phyloP scores from a whole-genome alignment of 108 stramenopile species.

The Craspedostauros australis region DNA sequence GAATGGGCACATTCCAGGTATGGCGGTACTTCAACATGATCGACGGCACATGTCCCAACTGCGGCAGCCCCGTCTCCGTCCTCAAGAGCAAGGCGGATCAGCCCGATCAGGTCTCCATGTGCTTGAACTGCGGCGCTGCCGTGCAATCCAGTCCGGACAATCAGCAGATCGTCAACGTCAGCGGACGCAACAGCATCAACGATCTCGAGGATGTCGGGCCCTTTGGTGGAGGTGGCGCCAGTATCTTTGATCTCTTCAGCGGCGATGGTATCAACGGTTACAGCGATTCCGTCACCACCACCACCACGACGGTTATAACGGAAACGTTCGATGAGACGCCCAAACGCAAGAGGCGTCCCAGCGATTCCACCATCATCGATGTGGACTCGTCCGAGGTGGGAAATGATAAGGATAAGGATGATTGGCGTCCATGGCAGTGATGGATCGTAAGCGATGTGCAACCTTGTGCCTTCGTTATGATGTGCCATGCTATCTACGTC shows the following conservation, averaged over 20 bases:
- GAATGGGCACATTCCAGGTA: slow-evolving; percentile 43
- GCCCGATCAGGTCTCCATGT: slow-evolving; percentile 28
- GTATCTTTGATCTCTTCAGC: slow-evolving; percentile 40
- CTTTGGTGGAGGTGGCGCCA: slow-evolving; percentile 26
- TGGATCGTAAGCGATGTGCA: not conserved
- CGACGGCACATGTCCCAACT: slow-evolving; percentile 58
- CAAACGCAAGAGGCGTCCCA: slow-evolving; percentile 26
- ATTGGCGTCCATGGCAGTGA: slow-evolving; percentile 15
- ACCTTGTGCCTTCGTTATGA: too few species aligned
- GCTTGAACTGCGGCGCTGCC: slow-evolving; percentile 63
- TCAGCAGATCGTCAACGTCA: slow-evolving; percentile 21
- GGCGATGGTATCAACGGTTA: slow-evolving; percentile 13
- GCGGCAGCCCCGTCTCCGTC: slow-evolving; percentile 42
- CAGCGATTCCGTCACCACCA: slow-evolving; percentile 19
- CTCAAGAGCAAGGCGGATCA: slow-evolving; percentile 42
- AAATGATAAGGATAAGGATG: slow-evolving; percentile 53
- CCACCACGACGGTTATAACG: slow-evolving; percentile 11
- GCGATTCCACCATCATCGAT: slow-evolving; percentile 64
- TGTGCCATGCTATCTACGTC: not conserved
- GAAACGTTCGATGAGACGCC: slow-evolving; percentile 4
- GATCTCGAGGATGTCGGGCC: slow-evolving; percentile 34
- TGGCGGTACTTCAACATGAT: slow-evolving; percentile 65
- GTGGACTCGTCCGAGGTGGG: too few species aligned
- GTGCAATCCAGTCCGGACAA: slow-evolving; percentile 33
- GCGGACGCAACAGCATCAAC: slow-evolving; percentile 24